Base-by-base conservation (phyloP, 2,329 filamentous ascomycete species). In the Didymosphaeria variabile region DNA sequence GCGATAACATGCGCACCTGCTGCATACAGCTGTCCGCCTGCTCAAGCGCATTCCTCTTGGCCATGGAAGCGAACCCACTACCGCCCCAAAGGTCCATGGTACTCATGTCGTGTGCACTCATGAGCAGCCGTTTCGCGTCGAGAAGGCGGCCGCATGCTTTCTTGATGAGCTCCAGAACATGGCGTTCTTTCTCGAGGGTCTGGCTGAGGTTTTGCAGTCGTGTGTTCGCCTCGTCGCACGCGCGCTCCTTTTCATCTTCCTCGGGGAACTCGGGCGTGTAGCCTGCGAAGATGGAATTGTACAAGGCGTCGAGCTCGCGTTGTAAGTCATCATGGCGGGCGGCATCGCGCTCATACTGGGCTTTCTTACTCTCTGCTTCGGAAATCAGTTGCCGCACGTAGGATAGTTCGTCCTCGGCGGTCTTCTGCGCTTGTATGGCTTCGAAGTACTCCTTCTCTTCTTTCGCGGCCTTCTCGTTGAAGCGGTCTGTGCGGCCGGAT, bases 11-110 rank as follows among this genome's bases (percentile, higher is more conserved):
- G 31, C 69, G 72, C 29, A 81, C 82, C 60, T 84, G 77, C 8
- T 67, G 70, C 38, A 83, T 76, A 29, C 74, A 64, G 17, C 73
- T 77, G 61, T 87, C 82, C 10, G 85, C 84, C 40, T 78, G 75
- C 49, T 79, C 77, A 15, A 89, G 79, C 8, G 81, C 79, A 62
- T 82, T 83, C 26, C 83, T 79, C 73, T 88, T 86, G 76, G 85
- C 82, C 80, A 86, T 83, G 68, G 85, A 83, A 1, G 74, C 72
- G 51, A 84, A 77, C 4, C 77, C 77, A 13, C 82, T 83, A 17
- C 83, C 84, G 44, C 84, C 84, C 55, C 83, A 84, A 71, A 85
- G 81, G 61, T 87, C 85, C 66, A 77, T 74, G 23, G 68, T 65
- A 1, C 67, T 70, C 60, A 66, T 65, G 17, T 63, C 57, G 47